Conservation (phyloP, 805 yeast genomes). For the Kluyveromyces dobzhanskii region DNA sequence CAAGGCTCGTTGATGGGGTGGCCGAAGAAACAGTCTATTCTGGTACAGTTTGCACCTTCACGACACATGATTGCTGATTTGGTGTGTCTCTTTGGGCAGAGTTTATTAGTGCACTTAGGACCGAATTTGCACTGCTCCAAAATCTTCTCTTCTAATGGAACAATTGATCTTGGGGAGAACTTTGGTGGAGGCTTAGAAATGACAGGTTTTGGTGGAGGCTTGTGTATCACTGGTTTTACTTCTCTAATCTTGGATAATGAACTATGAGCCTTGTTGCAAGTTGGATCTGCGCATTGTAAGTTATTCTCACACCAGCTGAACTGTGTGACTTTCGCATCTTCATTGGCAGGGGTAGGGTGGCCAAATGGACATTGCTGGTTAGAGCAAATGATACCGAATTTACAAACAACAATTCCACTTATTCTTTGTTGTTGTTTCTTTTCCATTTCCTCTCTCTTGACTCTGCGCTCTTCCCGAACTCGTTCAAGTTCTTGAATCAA, state of each 20-base stretch:
- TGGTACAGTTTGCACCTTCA: slow-evolving; percentile 68
- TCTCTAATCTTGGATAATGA: slow-evolving; percentile 50
- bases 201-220: neutral
- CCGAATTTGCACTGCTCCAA: slow-evolving; percentile 83
- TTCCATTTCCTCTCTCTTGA: slow-evolving; percentile 33
- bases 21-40: slow-evolving; percentile 73
- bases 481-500: slow-evolving; percentile 61
- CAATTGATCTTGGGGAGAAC: neutral
- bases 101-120: slow-evolving; percentile 61
- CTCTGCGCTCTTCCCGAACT: slow-evolving; percentile 44
- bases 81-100: slow-evolving; percentile 83
- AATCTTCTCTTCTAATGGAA: slow-evolving; percentile 37
- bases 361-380: slow-evolving; percentile 81
- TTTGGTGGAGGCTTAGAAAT: slow-evolving; percentile 5
- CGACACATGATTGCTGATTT: slow-evolving; percentile 66
- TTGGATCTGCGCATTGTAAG: slow-evolving; percentile 49
- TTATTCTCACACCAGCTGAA: slow-evolving; percentile 74
- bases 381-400: slow-evolving; percentile 66
- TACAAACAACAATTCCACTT: slow-evolving; percentile 56
- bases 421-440: slow-evolving; percentile 31
- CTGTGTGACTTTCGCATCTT: slow-evolving; percentile 57
- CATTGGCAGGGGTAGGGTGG: slow-evolving; percentile 85
- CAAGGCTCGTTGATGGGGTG: slow-evolving; percentile 79
- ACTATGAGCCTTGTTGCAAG: slow-evolving; percentile 74
- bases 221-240: slow-evolving; percentile 24